Evolutionary conservation across 2,329 filamentous ascomycete genomes (phyloP).

Genomic region (Phialocephala sp.): DNA sequence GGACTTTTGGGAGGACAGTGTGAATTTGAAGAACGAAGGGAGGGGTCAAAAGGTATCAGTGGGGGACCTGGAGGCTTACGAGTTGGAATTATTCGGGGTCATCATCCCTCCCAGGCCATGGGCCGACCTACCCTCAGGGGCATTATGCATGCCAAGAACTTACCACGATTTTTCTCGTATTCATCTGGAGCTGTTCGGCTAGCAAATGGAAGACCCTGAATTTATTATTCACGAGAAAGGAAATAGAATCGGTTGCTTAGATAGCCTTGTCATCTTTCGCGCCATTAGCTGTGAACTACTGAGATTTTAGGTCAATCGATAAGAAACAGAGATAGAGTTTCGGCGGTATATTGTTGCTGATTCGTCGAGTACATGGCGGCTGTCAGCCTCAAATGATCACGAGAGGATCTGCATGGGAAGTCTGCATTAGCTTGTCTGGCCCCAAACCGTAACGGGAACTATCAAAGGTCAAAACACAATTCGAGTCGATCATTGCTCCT

Average conservation of each 20-base stretch:
- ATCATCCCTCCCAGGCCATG: neutral
- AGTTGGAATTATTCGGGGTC: neutral
- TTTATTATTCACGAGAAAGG: neutral
- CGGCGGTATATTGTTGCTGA: neutral
- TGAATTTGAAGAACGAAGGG: neutral
- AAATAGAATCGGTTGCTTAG: constrained; percentile 1
- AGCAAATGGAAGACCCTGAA: neutral
- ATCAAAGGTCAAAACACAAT: neutral
- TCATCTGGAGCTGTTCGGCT: neutral
- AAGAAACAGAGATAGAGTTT: neutral
- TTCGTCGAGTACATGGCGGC: neutral
- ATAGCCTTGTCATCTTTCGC: neutral
- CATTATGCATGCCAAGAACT: neutral
- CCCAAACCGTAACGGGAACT: neutral
- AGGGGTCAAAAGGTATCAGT: neutral
- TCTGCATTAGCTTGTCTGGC: neutral
- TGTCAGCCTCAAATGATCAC: constrained; percentile 5
- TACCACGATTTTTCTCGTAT: neutral
- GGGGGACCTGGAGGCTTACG: neutral
- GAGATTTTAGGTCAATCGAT: neutral
- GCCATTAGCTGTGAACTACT: neutral
- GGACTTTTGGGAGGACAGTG: neutral
- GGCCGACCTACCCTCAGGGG: neutral
- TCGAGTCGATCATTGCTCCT: neutral
- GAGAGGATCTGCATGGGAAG: neutral